phyloP scores from a whole-genome alignment of 1,139 yeast species.

The Nakaseomyces sp. region DNA sequence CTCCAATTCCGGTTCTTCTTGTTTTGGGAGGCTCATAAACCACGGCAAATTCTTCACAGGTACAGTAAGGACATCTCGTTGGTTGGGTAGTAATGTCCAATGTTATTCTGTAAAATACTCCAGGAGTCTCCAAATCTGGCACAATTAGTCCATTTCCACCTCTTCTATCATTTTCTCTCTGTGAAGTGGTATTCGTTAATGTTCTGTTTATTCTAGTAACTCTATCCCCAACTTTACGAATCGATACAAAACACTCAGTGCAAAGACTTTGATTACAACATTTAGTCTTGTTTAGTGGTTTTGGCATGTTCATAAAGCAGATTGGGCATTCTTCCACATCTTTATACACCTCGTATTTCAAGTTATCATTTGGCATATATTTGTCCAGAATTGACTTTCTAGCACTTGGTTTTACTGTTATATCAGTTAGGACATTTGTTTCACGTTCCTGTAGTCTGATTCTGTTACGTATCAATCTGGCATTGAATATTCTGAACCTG shows the following conservation, averaged over 20 bases:
- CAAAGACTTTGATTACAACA: slow-evolving; percentile 93
- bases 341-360: slow-evolving; percentile 48
- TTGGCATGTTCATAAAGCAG: slow-evolving; percentile 82
- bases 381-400: slow-evolving; percentile 7
- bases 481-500: slow-evolving; percentile 44
- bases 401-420: background rate
- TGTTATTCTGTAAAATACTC: background rate
- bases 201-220: background rate
- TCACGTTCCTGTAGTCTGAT: slow-evolving; percentile 44
- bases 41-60: slow-evolving; percentile 77
- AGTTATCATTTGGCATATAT: slow-evolving; percentile 36
- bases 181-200: slow-evolving; percentile 1
- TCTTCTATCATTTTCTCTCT: slow-evolving; percentile 2
- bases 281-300: slow-evolving; percentile 66
- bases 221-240: slow-evolving; percentile 3
- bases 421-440: slow-evolving; percentile 30
- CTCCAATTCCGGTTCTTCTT: slow-evolving; percentile 45
- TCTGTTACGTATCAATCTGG: slow-evolving; percentile 33
- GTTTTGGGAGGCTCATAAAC: slow-evolving; percentile 58
- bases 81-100: slow-evolving; percentile 59
- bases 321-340: slow-evolving; percentile 82
- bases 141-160: background rate
- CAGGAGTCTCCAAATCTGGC: background rate
- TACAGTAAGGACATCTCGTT: slow-evolving; percentile 91
- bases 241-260: slow-evolving; percentile 79